phyloP scores from a whole-genome alignment of 306 rosid genomes.

The Ormosia emarginata region DNA sequence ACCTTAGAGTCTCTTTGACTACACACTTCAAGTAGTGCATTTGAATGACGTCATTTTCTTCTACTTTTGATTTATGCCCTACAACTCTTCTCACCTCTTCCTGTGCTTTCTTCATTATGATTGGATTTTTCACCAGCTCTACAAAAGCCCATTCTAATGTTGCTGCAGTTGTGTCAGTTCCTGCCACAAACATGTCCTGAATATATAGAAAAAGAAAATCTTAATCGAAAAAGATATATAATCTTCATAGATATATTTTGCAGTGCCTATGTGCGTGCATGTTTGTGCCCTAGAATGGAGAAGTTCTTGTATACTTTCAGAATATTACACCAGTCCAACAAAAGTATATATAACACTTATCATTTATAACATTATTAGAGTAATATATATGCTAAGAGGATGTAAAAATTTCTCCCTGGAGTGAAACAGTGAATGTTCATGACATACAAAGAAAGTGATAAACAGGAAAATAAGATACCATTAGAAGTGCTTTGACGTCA shows the following conservation, averaged over 20 bases:
- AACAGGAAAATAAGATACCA: background rate
- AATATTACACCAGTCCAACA: too few species aligned
- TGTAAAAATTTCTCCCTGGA: too few species aligned
- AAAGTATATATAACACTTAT: too few species aligned
- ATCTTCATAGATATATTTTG: background rate
- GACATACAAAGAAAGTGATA: background rate
- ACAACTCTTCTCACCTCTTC: conserved; percentile 54
- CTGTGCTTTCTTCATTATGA: conserved; percentile 47
- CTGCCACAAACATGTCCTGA: conserved; percentile 60
- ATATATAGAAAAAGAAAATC: background rate
- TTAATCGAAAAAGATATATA: background rate
- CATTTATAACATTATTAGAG: too few species aligned
- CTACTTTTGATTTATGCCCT: conserved; percentile 33
- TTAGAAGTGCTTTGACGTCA: conserved; percentile 28
- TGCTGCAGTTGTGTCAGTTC: conserved; percentile 32
- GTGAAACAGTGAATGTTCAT: too few species aligned
- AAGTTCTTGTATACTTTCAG: too few species aligned
- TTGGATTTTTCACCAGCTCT: conserved; percentile 44
- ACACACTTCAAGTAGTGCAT: conserved; percentile 55
- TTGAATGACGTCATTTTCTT: conserved; percentile 26
- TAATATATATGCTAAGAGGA: too few species aligned
- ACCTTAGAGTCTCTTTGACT: conserved; percentile 46
- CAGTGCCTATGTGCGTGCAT: background rate
- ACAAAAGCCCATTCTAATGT: conserved; percentile 48
- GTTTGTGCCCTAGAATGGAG: conserved; percentile 4